These are phyloP conservation scores for Carex scoparia DNA, from an alignment of 176 grass and related monocot genomes.

Conservation along the genomic window DNA sequence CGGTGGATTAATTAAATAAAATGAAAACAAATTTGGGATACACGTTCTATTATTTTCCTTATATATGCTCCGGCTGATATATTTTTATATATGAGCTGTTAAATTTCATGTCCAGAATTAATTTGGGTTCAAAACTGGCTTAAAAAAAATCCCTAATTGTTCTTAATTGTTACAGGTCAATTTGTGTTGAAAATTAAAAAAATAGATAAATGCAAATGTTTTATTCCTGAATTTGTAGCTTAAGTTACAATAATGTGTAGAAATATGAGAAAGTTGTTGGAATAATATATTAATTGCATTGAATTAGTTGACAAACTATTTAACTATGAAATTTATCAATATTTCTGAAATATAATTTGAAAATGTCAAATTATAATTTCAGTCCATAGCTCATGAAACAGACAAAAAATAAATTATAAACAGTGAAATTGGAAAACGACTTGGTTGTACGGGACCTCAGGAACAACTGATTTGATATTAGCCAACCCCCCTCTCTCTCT, in stretches of 20 bases:
- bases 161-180: neutral
- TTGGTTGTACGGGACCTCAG: too few relatives aligned
- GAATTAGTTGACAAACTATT: neutral
- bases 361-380: neutral
- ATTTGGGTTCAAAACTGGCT: neutral
- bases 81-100: neutral
- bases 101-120: neutral
- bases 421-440: neutral
- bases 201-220: neutral
- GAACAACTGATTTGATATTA: too few relatives aligned
- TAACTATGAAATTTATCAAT: neutral
- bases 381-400: neutral
- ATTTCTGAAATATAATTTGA: neutral
- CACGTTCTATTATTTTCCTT: neutral
- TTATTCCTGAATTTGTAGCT: neutral
- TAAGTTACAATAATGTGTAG: neutral
- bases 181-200: neutral
- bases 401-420: neutral
- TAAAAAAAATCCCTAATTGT: neutral
- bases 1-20: too few relatives aligned
- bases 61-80: neutral
- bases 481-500: too few relatives aligned
- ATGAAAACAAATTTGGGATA: neutral
- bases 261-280: neutral
- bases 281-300: neutral